These are phyloP conservation scores for Leishmania amazonensis DNA, from an alignment of 208 protist genomes.

Conservation along the genomic window DNA sequence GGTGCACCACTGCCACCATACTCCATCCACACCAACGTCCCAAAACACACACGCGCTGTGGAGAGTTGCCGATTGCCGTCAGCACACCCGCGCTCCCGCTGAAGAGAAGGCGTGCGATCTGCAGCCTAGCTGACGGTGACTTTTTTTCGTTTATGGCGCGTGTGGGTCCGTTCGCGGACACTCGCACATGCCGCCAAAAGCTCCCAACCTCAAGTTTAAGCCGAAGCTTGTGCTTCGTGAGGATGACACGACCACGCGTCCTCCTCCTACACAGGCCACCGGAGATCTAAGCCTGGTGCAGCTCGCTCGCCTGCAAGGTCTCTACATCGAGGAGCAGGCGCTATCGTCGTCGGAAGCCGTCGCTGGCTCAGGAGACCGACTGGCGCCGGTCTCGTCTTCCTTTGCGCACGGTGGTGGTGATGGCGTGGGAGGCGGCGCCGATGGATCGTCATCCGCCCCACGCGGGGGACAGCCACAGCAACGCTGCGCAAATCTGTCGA, in stretches of 20 bases:
- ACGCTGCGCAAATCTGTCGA: conserved; percentile 4
- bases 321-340: conserved; percentile 35
- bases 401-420: background rate
- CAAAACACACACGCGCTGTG: background rate
- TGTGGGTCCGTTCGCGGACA: background rate
- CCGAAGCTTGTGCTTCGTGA: conserved; percentile 50
- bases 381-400: background rate
- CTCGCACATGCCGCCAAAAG: conserved; percentile 63
- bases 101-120: background rate
- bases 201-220: conserved; percentile 71
- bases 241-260: conserved; percentile 20
- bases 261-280: conserved; percentile 8
- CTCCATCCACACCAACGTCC: background rate
- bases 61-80: background rate
- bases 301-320: conserved; percentile 57
- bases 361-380: background rate
- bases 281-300: conserved; percentile 58
- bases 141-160: background rate
- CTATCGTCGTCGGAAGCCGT: background rate
- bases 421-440: background rate
- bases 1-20: background rate
- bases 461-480: background rate
- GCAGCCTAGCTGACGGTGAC: no score
- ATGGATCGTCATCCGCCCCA: background rate
- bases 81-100: background rate